These are phyloP conservation scores for Noccaea bulbosa DNA, from an alignment of 345 rosid species.

Conservation along the genomic window DNA sequence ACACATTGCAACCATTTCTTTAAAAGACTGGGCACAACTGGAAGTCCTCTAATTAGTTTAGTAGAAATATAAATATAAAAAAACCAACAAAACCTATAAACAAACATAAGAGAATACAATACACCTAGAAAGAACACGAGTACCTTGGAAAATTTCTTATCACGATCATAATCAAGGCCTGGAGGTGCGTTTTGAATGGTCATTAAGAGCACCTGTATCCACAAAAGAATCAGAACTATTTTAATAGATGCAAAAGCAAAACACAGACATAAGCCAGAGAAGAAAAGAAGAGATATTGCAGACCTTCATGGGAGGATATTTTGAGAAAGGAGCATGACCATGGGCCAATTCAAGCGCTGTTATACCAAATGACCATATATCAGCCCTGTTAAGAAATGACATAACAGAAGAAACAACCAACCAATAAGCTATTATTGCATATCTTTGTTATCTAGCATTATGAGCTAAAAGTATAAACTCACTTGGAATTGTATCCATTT, in stretches of 20 bases:
- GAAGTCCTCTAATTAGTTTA: slow-evolving; percentile 84
- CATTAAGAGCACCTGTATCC: slow-evolving; percentile 87
- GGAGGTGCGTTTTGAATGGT: slow-evolving; percentile 99
- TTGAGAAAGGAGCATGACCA: slow-evolving; percentile 99
- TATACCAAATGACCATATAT: slow-evolving; percentile 98
- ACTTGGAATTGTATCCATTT: slow-evolving; percentile 98
- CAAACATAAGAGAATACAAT: slow-evolving; percentile 37
- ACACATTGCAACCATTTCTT: slow-evolving; percentile 99
- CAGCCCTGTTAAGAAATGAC: slow-evolving; percentile 71
- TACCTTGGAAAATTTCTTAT: slow-evolving; percentile 99
- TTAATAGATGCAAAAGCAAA: slow-evolving; percentile 19
- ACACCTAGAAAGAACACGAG: slow-evolving; percentile 67
- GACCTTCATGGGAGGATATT: slow-evolving; percentile 99
- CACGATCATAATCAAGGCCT: slow-evolving; percentile 97
- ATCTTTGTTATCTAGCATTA: slow-evolving; percentile 6
- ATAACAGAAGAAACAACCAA: slow-evolving; percentile 28
- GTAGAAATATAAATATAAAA: slow-evolving; percentile 28
- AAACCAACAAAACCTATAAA: slow-evolving; percentile 9
- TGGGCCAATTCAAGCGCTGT: slow-evolving; percentile 98
- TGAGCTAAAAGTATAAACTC: slow-evolving; percentile 42
- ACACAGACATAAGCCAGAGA: background rate
- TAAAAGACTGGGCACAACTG: slow-evolving; percentile 98
- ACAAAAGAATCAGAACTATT: slow-evolving; percentile 1
- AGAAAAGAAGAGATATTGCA: background rate
- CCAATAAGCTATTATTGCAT: slow-evolving; percentile 29